Base-by-base conservation (phyloP, 164 flowering plant species). In the Vitis rotundifolia region DNA sequence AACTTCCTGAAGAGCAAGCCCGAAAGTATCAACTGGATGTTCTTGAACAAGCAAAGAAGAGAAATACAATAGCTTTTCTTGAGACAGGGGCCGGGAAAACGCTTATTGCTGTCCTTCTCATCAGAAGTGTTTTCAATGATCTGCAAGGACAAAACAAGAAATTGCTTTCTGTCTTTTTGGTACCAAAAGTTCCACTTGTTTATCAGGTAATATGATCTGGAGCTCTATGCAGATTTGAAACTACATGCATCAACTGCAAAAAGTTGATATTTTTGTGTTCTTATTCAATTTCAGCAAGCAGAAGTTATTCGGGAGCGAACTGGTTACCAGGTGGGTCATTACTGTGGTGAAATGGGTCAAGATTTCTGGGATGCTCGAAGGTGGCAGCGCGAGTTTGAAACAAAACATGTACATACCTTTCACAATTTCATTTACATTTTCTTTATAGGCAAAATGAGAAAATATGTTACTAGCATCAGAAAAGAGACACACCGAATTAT, bases 301-400 rank as follows among this genome's bases (percentile, higher is more conserved):
- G 99, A 95, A 79, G 99, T 93, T 63, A 93, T 95, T 73, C 91
- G 95, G 4, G 93, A 89, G 72, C 84, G 81, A 78, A 93, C 99
- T 44, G 87, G 91, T 63, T 90, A 72, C 69, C 86, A 80, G 72
- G 98, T 95, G 7, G 99, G 99, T 14, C 99, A 95, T 80, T 95
- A 93, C 64, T 95, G 99, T 88, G 98, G 99, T 68, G 99, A 95
- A 72, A 95, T 95, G 99, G 97, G 99, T 57, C 98, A 95, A 76
- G 98, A 95, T 77, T 95, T 95, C 74, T 95, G 99, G 99, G 99
- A 95, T 88, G 88, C 94, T 52, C 83, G 97, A 65, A 89, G 97
- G 79, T 95, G 99, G 99, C 96, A 89, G 71, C 92, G 97, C 14
- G 99, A 95, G 73, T 93, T 95, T 80, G 98, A 95, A 67, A 79